Base-by-base conservation (phyloP, 2,329 filamentous ascomycete species). In the Arthroderma sp. region DNA sequence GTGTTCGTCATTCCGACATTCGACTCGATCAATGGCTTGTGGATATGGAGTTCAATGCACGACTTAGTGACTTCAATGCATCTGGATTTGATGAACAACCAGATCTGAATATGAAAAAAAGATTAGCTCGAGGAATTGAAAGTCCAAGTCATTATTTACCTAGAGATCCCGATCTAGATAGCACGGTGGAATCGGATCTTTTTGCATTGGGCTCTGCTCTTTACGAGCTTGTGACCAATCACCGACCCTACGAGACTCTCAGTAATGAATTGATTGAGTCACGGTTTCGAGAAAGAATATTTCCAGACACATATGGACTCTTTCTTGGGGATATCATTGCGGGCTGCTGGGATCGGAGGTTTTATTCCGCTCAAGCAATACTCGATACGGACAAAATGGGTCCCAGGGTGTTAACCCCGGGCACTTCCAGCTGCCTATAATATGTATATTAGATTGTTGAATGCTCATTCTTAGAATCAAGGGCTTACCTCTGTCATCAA, bases 1-100 rank as follows among this genome's bases (percentile, higher is more conserved):
- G 42, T 15, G 42, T 55, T 1, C 53, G 53, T 28, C 50, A 55
- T 42, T 56, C 50, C 29, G 56, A 54, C 38, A 47, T 62, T 8
- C 49, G 43, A 5, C 42, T 55, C 3, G 44, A 47, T 5, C 48
- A 55, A 36, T 47, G 52, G 11, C 50, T 53, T 30, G 32, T 53
- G 8, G 51, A 55, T 36, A 46, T 50, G 5, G 36, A 53, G 15
- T 47, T 53, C 10, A 39, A 55, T 48, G 29, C 53, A n/a, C 51
- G 45, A 8, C 46, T 56, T 5, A 48, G 51, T 29, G 53, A 56
- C 36, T 53, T 54, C 40, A 51, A 49, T 32, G 10, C 22, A 28
- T 43, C 41, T 30, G 28, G 30, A 27, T 43, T 33, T n/a, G 27
- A 29, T n/a, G 41, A 33, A 3, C 41, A 43, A 15, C n/a, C 34